Percentiles rank a stretch among this genome's conserved stretches.
Conservation (phyloP, 306 rosid species). For the Trifolium subterraneum region DNA sequence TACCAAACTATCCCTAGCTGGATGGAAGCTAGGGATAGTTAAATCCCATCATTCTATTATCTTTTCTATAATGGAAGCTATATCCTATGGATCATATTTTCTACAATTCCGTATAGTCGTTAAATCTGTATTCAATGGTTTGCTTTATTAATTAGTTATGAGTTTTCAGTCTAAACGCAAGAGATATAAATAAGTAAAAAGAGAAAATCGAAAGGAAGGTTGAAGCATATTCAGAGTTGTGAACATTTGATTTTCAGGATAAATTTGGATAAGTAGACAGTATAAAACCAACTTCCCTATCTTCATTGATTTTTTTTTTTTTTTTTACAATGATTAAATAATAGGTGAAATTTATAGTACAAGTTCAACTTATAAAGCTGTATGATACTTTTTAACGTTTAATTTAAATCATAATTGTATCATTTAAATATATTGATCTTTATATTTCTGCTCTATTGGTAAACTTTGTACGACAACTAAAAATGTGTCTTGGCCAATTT, state of each 20-base stretch:
- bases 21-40: no score
- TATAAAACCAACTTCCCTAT: neutral
- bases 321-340: neutral
- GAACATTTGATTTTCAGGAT: neutral
- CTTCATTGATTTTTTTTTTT: neutral
- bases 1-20: neutral
- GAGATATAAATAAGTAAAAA: neutral
- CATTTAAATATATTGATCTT: neutral
- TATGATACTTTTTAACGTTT: neutral
- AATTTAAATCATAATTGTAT: neutral
- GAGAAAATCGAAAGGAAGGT: neutral
- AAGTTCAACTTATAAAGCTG: neutral
- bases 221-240: neutral
- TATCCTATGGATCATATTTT: neutral
- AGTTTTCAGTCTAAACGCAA: neutral
- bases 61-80: neutral
- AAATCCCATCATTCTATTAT: neutral
- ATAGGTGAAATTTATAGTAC: neutral
- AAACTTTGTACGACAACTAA: neutral
- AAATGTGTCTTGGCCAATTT: neutral
- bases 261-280: neutral
- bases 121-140: neutral
- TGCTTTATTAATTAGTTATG: neutral
- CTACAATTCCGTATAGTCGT: neutral
- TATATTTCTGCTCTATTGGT: neutral